phyloP scores from a whole-genome alignment of 2,329 filamentous ascomycete genomes.

The Pyrenochaeta sp. region DNA sequence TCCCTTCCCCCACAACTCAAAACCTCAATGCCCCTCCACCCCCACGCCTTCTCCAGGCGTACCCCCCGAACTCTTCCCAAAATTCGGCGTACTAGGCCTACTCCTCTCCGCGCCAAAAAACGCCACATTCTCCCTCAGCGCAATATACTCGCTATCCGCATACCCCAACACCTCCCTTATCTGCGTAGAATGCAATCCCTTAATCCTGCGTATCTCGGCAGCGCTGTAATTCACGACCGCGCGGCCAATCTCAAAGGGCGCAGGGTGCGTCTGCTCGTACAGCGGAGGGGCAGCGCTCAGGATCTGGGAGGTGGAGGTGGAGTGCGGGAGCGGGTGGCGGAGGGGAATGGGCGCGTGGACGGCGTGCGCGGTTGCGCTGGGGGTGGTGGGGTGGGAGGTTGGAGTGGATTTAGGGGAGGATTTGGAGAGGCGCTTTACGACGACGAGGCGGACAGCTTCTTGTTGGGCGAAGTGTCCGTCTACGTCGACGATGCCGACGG shows the following conservation, averaged over 20 bases:
- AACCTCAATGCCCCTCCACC: no score
- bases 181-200: slow-evolving; percentile 81
- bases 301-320: slow-evolving; percentile 19
- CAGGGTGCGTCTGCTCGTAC: slow-evolving; percentile 44
- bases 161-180: slow-evolving; percentile 85
- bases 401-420: slow-evolving; percentile 10
- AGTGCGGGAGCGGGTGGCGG: slow-evolving; percentile 25
- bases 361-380: slow-evolving; percentile 21
- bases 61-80: slow-evolving; percentile 24
- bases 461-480: slow-evolving; percentile 89
- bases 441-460: slow-evolving; percentile 86
- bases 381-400: slow-evolving; percentile 15
- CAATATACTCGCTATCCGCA: slow-evolving; percentile 93
- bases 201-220: slow-evolving; percentile 81
- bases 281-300: slow-evolving; percentile 24
- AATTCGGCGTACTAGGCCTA: slow-evolving; percentile 47
- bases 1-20: no score
- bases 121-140: slow-evolving; percentile 85
- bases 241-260: slow-evolving; percentile 77
- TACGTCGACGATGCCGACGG: slow-evolving; percentile 88
- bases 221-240: slow-evolving; percentile 94
- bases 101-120: slow-evolving; percentile 62
- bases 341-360: slow-evolving; percentile 28
- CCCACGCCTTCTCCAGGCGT: no score
- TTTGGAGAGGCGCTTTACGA: slow-evolving; percentile 67